Evolutionary conservation across 2,329 filamentous ascomycete species (phyloP).

Genomic region (Aspergillus sp.): DNA sequence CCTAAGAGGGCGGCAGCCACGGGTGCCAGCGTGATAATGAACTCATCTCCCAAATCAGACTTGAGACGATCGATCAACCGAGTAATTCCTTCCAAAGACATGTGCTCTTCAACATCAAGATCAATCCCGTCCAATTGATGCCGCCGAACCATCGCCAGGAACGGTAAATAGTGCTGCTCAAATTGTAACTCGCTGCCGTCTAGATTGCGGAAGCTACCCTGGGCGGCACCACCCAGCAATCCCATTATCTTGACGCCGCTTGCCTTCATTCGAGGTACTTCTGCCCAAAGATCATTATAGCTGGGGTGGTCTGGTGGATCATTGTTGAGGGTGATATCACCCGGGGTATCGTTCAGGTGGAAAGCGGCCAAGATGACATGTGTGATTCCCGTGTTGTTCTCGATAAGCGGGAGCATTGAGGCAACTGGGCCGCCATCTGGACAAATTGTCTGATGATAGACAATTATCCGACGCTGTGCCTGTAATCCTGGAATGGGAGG

Average conservation of each 20-base stretch:
- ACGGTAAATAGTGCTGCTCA: slow-evolving; percentile 64
- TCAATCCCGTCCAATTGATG: slow-evolving; percentile 64
- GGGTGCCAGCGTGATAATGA: slow-evolving; percentile 74
- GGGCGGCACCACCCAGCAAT: slow-evolving; percentile 81
- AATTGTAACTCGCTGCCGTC: slow-evolving; percentile 56
- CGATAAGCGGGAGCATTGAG: slow-evolving; percentile 56
- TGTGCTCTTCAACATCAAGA: slow-evolving; percentile 72
- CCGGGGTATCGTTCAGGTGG: slow-evolving; percentile 66
- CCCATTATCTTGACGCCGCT: slow-evolving; percentile 72
- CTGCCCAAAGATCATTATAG: slow-evolving; percentile 70
- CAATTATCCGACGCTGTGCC: slow-evolving; percentile 33
- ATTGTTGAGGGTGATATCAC: slow-evolving; percentile 71
- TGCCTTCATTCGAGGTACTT: slow-evolving; percentile 64
- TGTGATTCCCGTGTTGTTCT: slow-evolving; percentile 57
- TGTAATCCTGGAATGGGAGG: slow-evolving; percentile 28
- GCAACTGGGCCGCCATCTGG: slow-evolving; percentile 48
- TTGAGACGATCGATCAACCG: slow-evolving; percentile 62
- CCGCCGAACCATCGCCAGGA: slow-evolving; percentile 58
- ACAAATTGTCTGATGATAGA: slow-evolving; percentile 61
- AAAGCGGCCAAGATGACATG: slow-evolving; percentile 84
- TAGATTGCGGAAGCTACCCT: slow-evolving; percentile 61
- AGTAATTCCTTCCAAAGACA: slow-evolving; percentile 60
- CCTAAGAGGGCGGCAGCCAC: slow-evolving; percentile 68
- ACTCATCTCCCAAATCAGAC: slow-evolving; percentile 43
- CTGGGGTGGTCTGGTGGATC: slow-evolving; percentile 60